Percentiles rank a stretch among this genome's conserved stretches.
These are phyloP conservation scores for Paxillus ammoniavirescens DNA, from an alignment of 768 basidiomycete genomes.

Conservation along the genomic window DNA sequence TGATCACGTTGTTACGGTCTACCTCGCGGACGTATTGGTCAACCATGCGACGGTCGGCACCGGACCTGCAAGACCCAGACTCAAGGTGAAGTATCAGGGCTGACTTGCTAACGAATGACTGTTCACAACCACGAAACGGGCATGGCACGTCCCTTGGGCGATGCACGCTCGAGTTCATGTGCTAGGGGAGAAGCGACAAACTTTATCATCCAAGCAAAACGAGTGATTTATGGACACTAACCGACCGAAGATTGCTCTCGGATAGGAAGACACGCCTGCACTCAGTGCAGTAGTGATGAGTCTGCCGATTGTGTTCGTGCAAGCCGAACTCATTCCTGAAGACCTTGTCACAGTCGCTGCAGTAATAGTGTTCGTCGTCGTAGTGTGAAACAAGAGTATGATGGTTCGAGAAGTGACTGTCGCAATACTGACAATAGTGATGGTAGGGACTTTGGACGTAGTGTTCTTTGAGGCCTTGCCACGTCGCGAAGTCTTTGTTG, in stretches of 20 bases:
- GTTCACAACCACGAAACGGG: conserved; percentile 42
- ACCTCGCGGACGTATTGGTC: conserved; percentile 35
- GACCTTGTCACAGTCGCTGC: conserved; percentile 39
- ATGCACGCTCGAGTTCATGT: conserved; percentile 56
- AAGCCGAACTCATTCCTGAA: conserved; percentile 41
- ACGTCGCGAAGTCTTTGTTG: conserved; percentile 42
- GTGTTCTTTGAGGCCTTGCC: conserved; percentile 44
- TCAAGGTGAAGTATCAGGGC: conserved; percentile 66
- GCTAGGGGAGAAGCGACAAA: conserved; percentile 27
- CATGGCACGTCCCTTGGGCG: conserved; percentile 36
- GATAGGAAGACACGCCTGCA: conserved; percentile 45
- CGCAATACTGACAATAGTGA: conserved; percentile 52
- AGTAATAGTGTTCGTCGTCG: conserved; percentile 40
- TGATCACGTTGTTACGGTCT: conserved; percentile 52
- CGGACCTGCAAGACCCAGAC: conserved; percentile 53
- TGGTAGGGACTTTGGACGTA: conserved; percentile 49
- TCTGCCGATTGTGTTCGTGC: conserved; percentile 48
- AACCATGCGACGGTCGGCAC: conserved; percentile 39
- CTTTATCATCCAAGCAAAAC: background rate
- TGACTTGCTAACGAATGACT: conserved; percentile 48
- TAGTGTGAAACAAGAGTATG: conserved; percentile 42
- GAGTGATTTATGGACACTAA: background rate
- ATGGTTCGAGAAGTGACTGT: conserved; percentile 37
- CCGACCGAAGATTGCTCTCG: conserved; percentile 14
- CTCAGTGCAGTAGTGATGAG: conserved; percentile 40